Evolutionary conservation across 1,284 basidiomycete species (phyloP).

Genomic region (Rhodotorula sp.): DNA sequence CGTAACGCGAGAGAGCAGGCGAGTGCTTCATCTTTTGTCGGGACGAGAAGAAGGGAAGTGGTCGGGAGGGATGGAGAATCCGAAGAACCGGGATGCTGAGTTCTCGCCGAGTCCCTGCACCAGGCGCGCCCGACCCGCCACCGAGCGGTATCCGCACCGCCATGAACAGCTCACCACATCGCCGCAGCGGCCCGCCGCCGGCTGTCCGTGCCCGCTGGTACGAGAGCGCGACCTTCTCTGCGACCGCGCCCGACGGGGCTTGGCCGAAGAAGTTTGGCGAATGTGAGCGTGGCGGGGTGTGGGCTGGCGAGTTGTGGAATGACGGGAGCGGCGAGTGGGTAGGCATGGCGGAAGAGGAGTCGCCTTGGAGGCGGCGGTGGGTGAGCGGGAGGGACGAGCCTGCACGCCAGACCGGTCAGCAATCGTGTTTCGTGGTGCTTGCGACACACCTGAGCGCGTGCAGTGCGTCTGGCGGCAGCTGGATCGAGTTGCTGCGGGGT

Average conservation of each 20-base stretch:
- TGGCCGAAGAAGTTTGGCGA: slow-evolving; percentile 11
- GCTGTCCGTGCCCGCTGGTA: slow-evolving; percentile 18
- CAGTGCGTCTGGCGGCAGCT: no score
- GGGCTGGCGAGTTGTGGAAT: slow-evolving; percentile 26
- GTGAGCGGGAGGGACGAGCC: neutral
- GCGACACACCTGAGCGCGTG: no score
- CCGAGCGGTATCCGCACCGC: slow-evolving; percentile 25
- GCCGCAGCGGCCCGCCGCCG: neutral
- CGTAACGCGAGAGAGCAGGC: slow-evolving; percentile 7
- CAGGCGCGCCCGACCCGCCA: neutral
- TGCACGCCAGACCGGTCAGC: neutral
- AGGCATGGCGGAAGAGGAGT: slow-evolving; percentile 12
- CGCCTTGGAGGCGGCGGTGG: no score
- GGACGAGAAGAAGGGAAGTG: slow-evolving; percentile 9
- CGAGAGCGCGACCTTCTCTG: slow-evolving; percentile 38
- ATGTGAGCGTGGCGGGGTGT: slow-evolving; percentile 23
- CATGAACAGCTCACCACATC: slow-evolving; percentile 14
- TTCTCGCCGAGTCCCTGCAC: slow-evolving; percentile 18
- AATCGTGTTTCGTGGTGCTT: no score
- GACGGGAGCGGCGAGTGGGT: slow-evolving; percentile 34
- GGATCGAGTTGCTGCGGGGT: no score
- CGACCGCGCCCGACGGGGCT: slow-evolving; percentile 21
- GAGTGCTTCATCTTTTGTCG: slow-evolving; percentile 2
- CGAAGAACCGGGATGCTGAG: slow-evolving; percentile 33
- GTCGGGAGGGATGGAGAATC: slow-evolving; percentile 29